Evolutionary conservation across 768 basidiomycete species (phyloP).

Genomic region (Mycena vulgaris): DNA sequence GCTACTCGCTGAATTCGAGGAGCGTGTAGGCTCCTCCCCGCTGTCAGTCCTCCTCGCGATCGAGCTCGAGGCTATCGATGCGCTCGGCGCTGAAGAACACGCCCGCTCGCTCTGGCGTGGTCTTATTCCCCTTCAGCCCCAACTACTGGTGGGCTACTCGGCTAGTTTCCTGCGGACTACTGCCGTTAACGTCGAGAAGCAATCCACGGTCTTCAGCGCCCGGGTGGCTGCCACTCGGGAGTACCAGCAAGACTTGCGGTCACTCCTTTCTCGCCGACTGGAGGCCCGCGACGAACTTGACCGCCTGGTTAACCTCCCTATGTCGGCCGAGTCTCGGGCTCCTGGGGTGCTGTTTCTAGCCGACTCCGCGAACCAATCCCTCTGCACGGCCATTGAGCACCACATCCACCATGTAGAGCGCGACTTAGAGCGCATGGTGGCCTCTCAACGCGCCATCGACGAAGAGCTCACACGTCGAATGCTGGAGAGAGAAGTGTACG

Average conservation of each 20-base stretch:
- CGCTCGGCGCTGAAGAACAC: background rate
- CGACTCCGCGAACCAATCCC: background rate
- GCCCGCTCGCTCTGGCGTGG: background rate
- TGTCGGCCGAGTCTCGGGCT: background rate
- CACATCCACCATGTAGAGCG: background rate
- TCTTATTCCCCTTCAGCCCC: background rate
- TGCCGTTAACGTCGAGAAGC: background rate
- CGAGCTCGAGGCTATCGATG: background rate
- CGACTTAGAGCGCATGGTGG: background rate
- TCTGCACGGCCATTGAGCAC: background rate
- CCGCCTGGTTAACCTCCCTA: background rate
- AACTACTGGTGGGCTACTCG: background rate
- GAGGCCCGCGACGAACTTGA: background rate
- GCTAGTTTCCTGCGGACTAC: background rate
- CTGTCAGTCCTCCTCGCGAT: background rate
- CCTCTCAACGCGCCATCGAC: background rate
- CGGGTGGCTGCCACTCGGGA: background rate
- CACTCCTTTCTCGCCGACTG: background rate
- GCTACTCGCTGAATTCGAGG: background rate
- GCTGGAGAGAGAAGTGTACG: background rate
- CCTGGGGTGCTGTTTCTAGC: background rate
- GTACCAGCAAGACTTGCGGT: background rate
- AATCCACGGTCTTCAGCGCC: background rate
- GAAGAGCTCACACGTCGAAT: background rate
- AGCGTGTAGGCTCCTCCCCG: background rate